phyloP scores from a whole-genome alignment of 306 rosid species.

The Castanea crenata region DNA sequence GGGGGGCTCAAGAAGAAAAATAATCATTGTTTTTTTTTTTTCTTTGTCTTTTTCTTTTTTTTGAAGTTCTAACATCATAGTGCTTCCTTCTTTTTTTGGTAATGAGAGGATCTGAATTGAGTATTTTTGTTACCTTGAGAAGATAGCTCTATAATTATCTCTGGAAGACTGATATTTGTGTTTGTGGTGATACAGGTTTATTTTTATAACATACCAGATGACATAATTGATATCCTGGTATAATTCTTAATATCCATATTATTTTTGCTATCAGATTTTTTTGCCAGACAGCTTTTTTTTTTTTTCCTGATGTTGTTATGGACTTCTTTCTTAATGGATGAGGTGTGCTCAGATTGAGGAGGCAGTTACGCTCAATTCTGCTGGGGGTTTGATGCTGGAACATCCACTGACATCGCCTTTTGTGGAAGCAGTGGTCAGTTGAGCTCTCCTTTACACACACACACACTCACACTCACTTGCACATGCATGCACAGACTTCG shows the following conservation, averaged over 20 bases:
- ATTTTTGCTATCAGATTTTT: conserved; percentile 5
- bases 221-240: conserved; percentile 77
- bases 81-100: neutral
- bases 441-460: conserved; percentile 8
- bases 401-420: conserved; percentile 84
- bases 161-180: conserved; percentile 17
- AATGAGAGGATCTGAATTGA: neutral
- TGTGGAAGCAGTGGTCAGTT: conserved; percentile 88
- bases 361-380: conserved; percentile 67
- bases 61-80: neutral
- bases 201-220: conserved; percentile 81
- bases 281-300: conserved; percentile 25
- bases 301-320: conserved; percentile 35
- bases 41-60: neutral
- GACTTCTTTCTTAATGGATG: conserved; percentile 45
- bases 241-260: conserved; percentile 12
- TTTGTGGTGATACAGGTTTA: conserved; percentile 59
- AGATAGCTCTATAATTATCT: neutral
- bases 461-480: neutral
- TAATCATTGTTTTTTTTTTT: neutral
- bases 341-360: conserved; percentile 76
- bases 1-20: neutral
- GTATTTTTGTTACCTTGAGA: neutral
- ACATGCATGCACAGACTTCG: conserved; percentile 8
- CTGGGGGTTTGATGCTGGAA: conserved; percentile 92